Conservation (phyloP, 805 yeast genomes). For the Lachancea waltii region DNA sequence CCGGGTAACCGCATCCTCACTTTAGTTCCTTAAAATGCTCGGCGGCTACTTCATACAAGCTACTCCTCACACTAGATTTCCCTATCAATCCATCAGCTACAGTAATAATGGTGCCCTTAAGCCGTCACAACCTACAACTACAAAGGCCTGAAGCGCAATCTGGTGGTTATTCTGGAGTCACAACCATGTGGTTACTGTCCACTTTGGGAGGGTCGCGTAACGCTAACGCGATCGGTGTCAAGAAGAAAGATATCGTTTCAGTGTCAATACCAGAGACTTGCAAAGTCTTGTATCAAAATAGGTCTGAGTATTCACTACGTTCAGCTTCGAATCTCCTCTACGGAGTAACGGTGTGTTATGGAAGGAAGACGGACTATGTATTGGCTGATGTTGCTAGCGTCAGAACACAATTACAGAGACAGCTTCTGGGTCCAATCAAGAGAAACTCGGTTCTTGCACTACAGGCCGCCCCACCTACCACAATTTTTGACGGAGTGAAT, state of each 20-base stretch:
- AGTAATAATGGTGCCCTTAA: neutral
- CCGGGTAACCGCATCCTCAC: neutral
- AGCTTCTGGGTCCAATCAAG: conserved; percentile 6
- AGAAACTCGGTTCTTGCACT: neutral
- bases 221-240: conserved; percentile 11
- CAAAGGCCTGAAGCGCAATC: conserved; percentile 3
- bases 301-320: conserved; percentile 20
- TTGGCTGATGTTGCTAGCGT: conserved; percentile 23
- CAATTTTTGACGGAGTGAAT: conserved; percentile 10
- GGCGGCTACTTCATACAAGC: neutral
- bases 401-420: conserved; percentile 20
- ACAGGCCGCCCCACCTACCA: neutral
- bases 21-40: too few relatives aligned
- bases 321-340: conserved; percentile 27
- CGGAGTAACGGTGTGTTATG: conserved; percentile 31
- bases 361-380: conserved; percentile 28
- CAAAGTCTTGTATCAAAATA: conserved; percentile 17
- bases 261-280: conserved; percentile 31
- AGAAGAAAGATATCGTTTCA: conserved; percentile 28
- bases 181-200: conserved; percentile 31
- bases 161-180: conserved; percentile 10
- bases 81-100: too few relatives aligned
- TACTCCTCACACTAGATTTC: too few relatives aligned
- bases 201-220: conserved; percentile 19
- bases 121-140: neutral